These are phyloP conservation scores for Chionographis japonica DNA, from an alignment of 106 monocot species.

Conservation along the genomic window DNA sequence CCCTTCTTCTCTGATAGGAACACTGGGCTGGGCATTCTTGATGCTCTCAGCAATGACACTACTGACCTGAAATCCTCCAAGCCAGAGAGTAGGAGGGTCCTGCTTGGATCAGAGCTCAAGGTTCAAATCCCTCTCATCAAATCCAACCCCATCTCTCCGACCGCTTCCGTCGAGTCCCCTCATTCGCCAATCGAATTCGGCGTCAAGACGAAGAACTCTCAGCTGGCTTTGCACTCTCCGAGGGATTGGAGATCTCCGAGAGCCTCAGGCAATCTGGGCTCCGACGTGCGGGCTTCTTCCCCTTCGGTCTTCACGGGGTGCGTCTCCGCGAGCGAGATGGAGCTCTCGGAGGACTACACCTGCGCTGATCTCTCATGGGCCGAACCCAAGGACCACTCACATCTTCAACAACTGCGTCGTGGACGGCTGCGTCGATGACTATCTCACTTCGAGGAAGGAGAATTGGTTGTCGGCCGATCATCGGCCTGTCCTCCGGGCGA, in stretches of 20 bases:
- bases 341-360: slow-evolving; percentile 73
- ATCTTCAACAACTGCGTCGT: slow-evolving; percentile 65
- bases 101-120: slow-evolving; percentile 70
- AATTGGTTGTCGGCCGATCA: not conserved
- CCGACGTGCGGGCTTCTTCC: slow-evolving; percentile 4
- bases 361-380: slow-evolving; percentile 66
- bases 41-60: slow-evolving; percentile 37
- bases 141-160: no score
- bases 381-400: slow-evolving; percentile 59
- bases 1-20: slow-evolving; percentile 31
- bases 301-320: slow-evolving; percentile 10
- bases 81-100: slow-evolving; percentile 35
- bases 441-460: slow-evolving; percentile 10
- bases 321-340: slow-evolving; percentile 36
- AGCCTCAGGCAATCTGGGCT: not conserved
- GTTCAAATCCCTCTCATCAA: slow-evolving; percentile 42
- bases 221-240: slow-evolving; percentile 38
- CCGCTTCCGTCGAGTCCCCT: slow-evolving; percentile 11
- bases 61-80: slow-evolving; percentile 13
- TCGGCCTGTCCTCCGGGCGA: slow-evolving; percentile 3
- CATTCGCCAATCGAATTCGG: slow-evolving; percentile 63
- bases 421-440: slow-evolving; percentile 37
- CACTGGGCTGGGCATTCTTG: slow-evolving; percentile 50
- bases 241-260: not conserved
- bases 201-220: slow-evolving; percentile 50